Base-by-base conservation (phyloP, 2,329 filamentous ascomycete genomes). In the Tympanopsis confertula region DNA sequence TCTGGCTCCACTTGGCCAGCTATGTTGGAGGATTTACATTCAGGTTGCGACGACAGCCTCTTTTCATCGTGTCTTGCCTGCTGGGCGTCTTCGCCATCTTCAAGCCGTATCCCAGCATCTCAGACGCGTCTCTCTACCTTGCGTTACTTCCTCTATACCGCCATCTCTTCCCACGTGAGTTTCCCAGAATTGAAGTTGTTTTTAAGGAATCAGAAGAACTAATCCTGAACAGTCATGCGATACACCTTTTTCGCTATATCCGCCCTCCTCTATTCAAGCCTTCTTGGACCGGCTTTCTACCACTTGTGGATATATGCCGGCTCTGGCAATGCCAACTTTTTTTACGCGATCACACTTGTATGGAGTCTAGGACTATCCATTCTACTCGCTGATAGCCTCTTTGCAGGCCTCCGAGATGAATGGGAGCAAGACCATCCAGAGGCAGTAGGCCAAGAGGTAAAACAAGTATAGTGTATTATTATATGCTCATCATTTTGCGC, bases 301-400 rank as follows among this genome's bases (percentile, higher is more conserved):
- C 81, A 98, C 54, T 67, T 98, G 4, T 98, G 91, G 91, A 89
- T 98, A 41, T 98, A 96, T 53, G 91, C 91, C 2, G 91, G 91
- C 36, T 94, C 87, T 40, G 91, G 91, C 19, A 98, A 98, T 51
- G 91, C 91, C 41, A 98, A 98, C 57, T 98, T 98, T 64, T 98
- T 98, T 63, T 98, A 98, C 55, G 91, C 91, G 46, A 96, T 98
- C 50, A 98, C 91, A 0, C 65, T 98, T n/a, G 91, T 98, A 0
- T 98, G 91, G 91, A 94, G 86, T 53, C 58, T 98, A 18, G 91
- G 86, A 0, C 70, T 94, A 47, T 88, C 87, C 26, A 69, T 98
- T 44, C 64, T 98, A 20, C 74, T 96, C 5, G 86, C 85, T 10
- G 91, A 98, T 55, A 69, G 86, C 38, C 68, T 94, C 2, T 96